phyloP scores from a whole-genome alignment of 768 basidiomycete species.

The Panaeolus cyanescens region DNA sequence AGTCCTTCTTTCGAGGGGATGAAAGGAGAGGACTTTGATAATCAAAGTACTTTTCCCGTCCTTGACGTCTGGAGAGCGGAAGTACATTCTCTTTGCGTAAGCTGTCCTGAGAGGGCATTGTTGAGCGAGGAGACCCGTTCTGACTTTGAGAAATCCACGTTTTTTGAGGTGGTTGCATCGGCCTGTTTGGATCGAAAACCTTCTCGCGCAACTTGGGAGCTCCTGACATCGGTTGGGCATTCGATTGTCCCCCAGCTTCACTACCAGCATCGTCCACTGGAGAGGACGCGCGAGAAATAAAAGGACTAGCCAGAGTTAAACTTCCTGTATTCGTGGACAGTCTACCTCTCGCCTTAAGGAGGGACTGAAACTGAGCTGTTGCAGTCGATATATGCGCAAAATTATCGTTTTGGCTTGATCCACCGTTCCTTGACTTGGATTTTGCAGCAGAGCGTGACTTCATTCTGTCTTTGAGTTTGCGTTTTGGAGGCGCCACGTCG shows the following conservation, averaged over 20 bases:
- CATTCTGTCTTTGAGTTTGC: neutral
- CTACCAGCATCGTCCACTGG: constrained; percentile 6
- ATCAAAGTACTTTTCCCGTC: neutral
- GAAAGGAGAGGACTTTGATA: neutral
- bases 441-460: neutral
- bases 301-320: constrained; percentile 24
- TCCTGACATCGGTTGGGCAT: neutral
- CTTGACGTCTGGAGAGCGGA: neutral
- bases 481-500: neutral
- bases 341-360: neutral
- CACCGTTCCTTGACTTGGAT: neutral
- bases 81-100: neutral
- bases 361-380: neutral
- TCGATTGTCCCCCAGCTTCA: neutral
- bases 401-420: neutral
- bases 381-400: neutral
- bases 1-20: neutral
- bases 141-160: neutral
- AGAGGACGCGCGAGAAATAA: constrained; percentile 25
- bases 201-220: constrained; percentile 11
- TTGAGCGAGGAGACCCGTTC: neutral
- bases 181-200: constrained; percentile 15
- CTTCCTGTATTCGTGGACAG: neutral
- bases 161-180: neutral
- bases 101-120: no score